These are phyloP conservation scores for Paraurostyla sp. DNA, from an alignment of 73 alveolate genomes.

Conservation along the genomic window DNA sequence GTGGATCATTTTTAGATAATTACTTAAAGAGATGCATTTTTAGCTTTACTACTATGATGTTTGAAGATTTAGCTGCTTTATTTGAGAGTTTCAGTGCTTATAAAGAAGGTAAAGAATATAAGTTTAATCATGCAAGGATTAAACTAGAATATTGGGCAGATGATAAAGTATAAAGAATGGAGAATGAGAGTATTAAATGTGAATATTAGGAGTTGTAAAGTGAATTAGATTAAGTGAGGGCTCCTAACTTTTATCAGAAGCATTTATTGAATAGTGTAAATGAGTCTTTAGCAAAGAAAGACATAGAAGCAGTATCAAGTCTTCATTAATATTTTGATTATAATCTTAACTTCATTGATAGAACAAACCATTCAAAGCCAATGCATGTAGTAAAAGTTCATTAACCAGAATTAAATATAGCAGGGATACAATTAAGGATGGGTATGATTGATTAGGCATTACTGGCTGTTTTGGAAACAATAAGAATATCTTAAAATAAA, in stretches of 20 bases:
- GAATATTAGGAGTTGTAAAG: slow-evolving; percentile 5
- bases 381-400: slow-evolving; percentile 58
- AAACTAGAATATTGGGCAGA: slow-evolving; percentile 53
- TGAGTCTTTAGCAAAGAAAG: slow-evolving; percentile 21
- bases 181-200: slow-evolving; percentile 49
- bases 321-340: slow-evolving; percentile 66
- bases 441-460: slow-evolving; percentile 72
- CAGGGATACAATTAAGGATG: slow-evolving; percentile 49
- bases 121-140: slow-evolving; percentile 1
- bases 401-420: slow-evolving; percentile 38
- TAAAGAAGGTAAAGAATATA: slow-evolving; percentile 32
- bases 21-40: slow-evolving; percentile 56
- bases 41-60: slow-evolving; percentile 67
- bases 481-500: slow-evolving; percentile 69
- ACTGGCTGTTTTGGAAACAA: slow-evolving; percentile 61
- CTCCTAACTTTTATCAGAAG: slow-evolving; percentile 49
- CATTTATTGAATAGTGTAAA: slow-evolving; percentile 19
- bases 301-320: slow-evolving; percentile 46
- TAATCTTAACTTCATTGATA: slow-evolving; percentile 50
- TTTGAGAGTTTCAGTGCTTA: slow-evolving; percentile 33
- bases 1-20: slow-evolving; percentile 65
- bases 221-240: slow-evolving; percentile 45
- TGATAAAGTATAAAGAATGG: slow-evolving; percentile 36
- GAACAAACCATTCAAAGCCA: slow-evolving; percentile 24
- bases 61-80: slow-evolving; percentile 55